Conservation (phyloP, 2,329 filamentous ascomycete species). For the Seiridium unicorne region DNA sequence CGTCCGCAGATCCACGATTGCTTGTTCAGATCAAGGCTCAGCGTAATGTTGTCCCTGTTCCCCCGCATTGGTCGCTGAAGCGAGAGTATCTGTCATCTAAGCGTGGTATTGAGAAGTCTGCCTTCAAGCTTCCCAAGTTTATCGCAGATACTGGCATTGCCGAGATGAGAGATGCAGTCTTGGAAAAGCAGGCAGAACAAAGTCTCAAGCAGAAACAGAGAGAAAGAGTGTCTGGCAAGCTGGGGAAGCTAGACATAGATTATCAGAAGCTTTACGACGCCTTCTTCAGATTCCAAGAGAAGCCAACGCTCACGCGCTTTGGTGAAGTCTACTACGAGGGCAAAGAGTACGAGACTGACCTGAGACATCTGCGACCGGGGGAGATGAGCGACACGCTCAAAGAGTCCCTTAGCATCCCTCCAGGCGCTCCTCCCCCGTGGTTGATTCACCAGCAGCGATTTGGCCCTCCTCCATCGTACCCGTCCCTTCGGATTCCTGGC, state of each 20-base stretch:
- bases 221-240: slow-evolving; percentile 90
- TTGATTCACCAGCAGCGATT: slow-evolving; percentile 95
- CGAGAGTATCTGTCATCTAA: slow-evolving; percentile 97
- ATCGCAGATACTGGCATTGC: slow-evolving; percentile 97
- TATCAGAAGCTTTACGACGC: slow-evolving; percentile 98
- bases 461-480: slow-evolving; percentile 91
- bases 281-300: slow-evolving; percentile 97
- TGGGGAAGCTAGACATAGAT: slow-evolving; percentile 96
- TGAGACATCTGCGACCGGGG: slow-evolving; percentile 84
- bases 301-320: slow-evolving; percentile 89
- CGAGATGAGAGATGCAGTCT: slow-evolving; percentile 94
- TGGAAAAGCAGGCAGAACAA: slow-evolving; percentile 94
- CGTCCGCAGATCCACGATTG: slow-evolving; percentile 82
- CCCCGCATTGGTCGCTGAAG: slow-evolving; percentile 92
- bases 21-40: slow-evolving; percentile 94
- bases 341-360: slow-evolving; percentile 95
- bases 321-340: slow-evolving; percentile 99
- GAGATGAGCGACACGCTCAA: slow-evolving; percentile 87
- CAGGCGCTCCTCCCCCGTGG: slow-evolving; percentile 92
- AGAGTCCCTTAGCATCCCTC: slow-evolving; percentile 90
- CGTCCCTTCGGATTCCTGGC: slow-evolving; percentile 90
- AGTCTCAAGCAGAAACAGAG: slow-evolving; percentile 93
- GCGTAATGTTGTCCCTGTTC: slow-evolving; percentile 93
- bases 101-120: slow-evolving; percentile 91
- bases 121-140: slow-evolving; percentile 90